Evolutionary conservation across 768 basidiomycete species (phyloP), one percentile per base, ranked within the genome.

Genomic region (Podaxis pistillaris): DNA sequence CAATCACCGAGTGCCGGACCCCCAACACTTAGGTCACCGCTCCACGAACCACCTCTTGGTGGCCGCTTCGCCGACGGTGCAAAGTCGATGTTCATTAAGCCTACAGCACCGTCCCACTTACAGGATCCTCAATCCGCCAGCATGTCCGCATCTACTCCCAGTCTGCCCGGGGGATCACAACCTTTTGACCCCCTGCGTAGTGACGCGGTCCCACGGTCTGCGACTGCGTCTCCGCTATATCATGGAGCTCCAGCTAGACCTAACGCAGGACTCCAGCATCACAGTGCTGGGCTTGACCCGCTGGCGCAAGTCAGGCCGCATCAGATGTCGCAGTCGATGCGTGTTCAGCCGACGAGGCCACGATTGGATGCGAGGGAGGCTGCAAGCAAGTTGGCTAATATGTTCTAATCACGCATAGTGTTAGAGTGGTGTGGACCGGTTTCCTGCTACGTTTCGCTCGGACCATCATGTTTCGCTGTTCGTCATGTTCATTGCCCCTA

Each of bases 331-430:
- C 81, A 79, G 54, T 91, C 90, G n/a, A 75, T 94, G 72, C 85
- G 88, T 19, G 80, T 89, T 51, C 86, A 86, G 67, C 87, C 90
- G 13, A 85, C 85, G 41, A 77, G 91, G 66, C 85, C 88, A 49
- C 80, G 89, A 68, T 73, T 96, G 68, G 95, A 97, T 72, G 88
- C 94, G 9, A 81, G 89, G 69, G 88, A 93, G 69, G 92, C 92
- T 13, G 93, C 92, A 19, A 91, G 91, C 71, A 95, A 94, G 73
- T 81, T 95, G 61, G 93, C 93, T 6, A 96, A 94, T 70, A 90
- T 92, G 88, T 91, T 93, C 71, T 93, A 76, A 71, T 49, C 26
- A 13, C 19, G 36, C 26, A 26, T 30, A 22, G 24, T 24, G 12
- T 56, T n/a, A 19, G 54, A 19, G 36, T 24, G 9, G 15, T 24